Base-by-base conservation (phyloP, 768 basidiomycete genomes). In the Collybiopsis confluens region DNA sequence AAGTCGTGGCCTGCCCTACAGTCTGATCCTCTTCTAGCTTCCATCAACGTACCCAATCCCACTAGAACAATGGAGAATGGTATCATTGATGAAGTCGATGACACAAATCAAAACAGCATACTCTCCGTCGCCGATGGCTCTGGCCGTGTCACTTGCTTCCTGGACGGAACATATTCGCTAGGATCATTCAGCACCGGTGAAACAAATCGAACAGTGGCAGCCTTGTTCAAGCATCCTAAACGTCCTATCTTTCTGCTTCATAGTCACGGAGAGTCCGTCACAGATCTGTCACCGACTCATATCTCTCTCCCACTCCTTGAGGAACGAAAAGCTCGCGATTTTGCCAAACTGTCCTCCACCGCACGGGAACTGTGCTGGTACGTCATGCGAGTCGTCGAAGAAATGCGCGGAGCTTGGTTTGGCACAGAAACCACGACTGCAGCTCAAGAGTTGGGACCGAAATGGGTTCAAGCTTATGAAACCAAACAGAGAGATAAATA, bases 131-230 rank as follows among this genome's bases (percentile, higher is more conserved):
- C 83, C 15, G 88, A 90, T 61, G 71, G 76, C 49, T 56, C 65
- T 18, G 88, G 90, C 4, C 66, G 66, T 53, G 64, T 90, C 36
- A 78, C 84, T 64, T 78, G 70, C 57, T 92, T 83, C 69, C 72
- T 92, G 44, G 90, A 92, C 62, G 91, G 90, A 15, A 81, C 78
- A 57, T 92, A 86, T 67, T 79, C 81, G 28, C 71, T 92, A 35
- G 90, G 90, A 23, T 65, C 70, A 20, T 66, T 86, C 28, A 63
- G 62, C 24, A 57, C 80, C 23, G 76, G 40, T 58, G 66, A 51
- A 36, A 62, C 24, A 59, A 46, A 46, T 9, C n/a, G 35, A 16
- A 23, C 65, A 18, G 61, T 75, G 30, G 33, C 57, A 8, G 75
- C 74, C 16, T 56, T 85, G 20, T 65, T 70, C 65, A 86, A 85